Conservation (phyloP, 73 alveolate species). For the Uronychia binucleata region DNA sequence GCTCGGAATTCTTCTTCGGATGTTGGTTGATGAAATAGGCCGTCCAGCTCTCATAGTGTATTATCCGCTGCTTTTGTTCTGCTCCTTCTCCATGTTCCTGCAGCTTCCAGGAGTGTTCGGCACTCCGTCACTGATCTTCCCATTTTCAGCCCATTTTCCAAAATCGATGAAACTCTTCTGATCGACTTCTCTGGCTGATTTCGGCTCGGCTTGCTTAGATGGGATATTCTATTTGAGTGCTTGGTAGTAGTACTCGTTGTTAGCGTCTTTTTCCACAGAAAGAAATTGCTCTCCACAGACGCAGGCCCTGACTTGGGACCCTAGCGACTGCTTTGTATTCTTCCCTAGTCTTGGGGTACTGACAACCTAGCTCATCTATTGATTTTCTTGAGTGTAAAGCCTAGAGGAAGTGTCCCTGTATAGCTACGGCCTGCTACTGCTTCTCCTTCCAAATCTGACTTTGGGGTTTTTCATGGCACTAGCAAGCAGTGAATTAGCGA, state of each 20-base stretch:
- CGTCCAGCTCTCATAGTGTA: neutral
- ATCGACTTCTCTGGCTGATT: neutral
- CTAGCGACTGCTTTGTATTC: neutral
- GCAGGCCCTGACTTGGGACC: neutral
- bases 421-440: neutral
- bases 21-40: neutral
- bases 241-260: neutral
- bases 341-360: neutral
- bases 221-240: neutral
- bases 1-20: neutral
- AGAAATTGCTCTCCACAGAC: neutral
- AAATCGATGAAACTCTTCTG: neutral
- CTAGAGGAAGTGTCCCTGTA: neutral
- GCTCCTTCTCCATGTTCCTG: neutral
- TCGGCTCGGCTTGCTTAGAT: neutral
- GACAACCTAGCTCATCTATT: neutral
- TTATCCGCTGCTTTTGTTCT: neutral
- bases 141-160: neutral
- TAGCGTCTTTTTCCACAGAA: neutral
- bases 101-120: neutral
- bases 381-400: neutral
- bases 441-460: neutral
- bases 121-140: neutral
- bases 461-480: neutral
- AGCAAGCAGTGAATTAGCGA: neutral